phyloP scores from a whole-genome alignment of 2,329 filamentous ascomycete species.

The Plectosphaerella sp. region DNA sequence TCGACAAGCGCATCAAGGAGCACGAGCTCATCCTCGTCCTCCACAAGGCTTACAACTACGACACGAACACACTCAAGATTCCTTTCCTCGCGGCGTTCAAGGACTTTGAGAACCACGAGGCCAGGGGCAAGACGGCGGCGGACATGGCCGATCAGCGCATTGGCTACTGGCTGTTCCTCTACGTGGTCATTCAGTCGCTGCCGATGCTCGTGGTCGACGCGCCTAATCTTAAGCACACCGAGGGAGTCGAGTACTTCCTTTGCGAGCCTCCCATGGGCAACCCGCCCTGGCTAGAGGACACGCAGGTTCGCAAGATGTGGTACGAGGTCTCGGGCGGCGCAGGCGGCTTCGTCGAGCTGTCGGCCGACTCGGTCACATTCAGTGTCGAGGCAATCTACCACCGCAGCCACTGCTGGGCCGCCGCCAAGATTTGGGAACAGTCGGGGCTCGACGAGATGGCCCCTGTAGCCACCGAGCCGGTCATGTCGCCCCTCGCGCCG shows the following conservation, averaged over 20 bases:
- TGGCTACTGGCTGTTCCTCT: conserved; percentile 79
- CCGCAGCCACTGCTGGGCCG: conserved; percentile 53
- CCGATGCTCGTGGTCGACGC: conserved; percentile 76
- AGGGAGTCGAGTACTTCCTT: conserved; percentile 77
- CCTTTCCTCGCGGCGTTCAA: conserved; percentile 68
- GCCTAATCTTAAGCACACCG: conserved; percentile 61
- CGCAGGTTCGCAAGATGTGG: conserved; percentile 64
- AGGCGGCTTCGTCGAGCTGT: conserved; percentile 49
- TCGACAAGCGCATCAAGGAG: conserved; percentile 68
- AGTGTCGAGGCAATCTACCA: conserved; percentile 58
- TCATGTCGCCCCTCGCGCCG: conserved; percentile 33
- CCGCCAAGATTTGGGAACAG: conserved; percentile 45
- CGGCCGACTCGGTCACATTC: conserved; percentile 55
- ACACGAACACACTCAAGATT: conserved; percentile 52
- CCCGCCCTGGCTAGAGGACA: conserved; percentile 68
- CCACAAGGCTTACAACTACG: conserved; percentile 77
- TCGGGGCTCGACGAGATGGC: conserved; percentile 21
- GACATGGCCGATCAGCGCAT: conserved; percentile 68
- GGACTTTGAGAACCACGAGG: conserved; percentile 66
- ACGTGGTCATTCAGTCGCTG: conserved; percentile 71
- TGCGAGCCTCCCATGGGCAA: conserved; percentile 71
- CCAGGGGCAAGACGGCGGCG: conserved; percentile 56
- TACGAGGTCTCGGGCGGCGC: conserved; percentile 65
- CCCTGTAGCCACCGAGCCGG: conserved; percentile 19
- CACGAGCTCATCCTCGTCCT: conserved; percentile 74